Evolutionary conservation across 1,284 basidiomycete species (phyloP).

Genomic region (Microbotryum silenes-acaulis): DNA sequence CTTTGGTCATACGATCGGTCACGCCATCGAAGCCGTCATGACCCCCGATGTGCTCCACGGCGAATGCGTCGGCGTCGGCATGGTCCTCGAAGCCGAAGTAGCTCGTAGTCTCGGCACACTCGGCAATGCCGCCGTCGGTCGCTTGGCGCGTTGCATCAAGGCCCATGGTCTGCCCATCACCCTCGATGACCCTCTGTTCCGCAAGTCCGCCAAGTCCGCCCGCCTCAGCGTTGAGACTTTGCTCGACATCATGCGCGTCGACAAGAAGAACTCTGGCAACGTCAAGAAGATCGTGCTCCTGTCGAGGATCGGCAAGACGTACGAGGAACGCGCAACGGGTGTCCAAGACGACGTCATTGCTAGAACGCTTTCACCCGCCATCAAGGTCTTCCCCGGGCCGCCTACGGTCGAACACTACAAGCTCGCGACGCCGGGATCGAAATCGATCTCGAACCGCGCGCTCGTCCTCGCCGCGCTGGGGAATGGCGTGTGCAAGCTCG

Average conservation of each 20-base stretch:
- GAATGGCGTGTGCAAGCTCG: slow-evolving; percentile 76
- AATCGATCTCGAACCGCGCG: slow-evolving; percentile 94
- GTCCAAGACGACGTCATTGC: slow-evolving; percentile 73
- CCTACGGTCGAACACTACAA: slow-evolving; percentile 59
- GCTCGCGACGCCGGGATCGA: slow-evolving; percentile 90
- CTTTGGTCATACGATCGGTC: slow-evolving; percentile 92
- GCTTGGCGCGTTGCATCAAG: slow-evolving; percentile 71
- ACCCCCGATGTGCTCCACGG: slow-evolving; percentile 87
- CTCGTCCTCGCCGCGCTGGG: slow-evolving; percentile 88
- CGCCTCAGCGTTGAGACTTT: slow-evolving; percentile 68
- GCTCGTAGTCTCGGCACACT: slow-evolving; percentile 78
- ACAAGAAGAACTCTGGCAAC: slow-evolving; percentile 90
- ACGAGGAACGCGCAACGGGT: slow-evolving; percentile 82
- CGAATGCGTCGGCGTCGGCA: slow-evolving; percentile 85
- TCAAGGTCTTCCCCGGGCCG: slow-evolving; percentile 60
- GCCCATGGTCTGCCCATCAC: slow-evolving; percentile 80
- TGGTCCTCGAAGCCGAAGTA: slow-evolving; percentile 88
- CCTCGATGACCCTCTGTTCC: slow-evolving; percentile 64
- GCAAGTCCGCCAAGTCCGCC: slow-evolving; percentile 57
- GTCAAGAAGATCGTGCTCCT: slow-evolving; percentile 92
- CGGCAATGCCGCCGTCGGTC: slow-evolving; percentile 78
- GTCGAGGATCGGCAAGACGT: slow-evolving; percentile 80
- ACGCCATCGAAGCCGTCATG: slow-evolving; percentile 88
- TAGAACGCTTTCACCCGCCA: slow-evolving; percentile 69
- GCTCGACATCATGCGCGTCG: slow-evolving; percentile 82